Percentiles rank a stretch among this genome's conserved stretches.
Evolutionary conservation across 768 basidiomycete species (phyloP).

Genomic region (Suillus tomentosus): DNA sequence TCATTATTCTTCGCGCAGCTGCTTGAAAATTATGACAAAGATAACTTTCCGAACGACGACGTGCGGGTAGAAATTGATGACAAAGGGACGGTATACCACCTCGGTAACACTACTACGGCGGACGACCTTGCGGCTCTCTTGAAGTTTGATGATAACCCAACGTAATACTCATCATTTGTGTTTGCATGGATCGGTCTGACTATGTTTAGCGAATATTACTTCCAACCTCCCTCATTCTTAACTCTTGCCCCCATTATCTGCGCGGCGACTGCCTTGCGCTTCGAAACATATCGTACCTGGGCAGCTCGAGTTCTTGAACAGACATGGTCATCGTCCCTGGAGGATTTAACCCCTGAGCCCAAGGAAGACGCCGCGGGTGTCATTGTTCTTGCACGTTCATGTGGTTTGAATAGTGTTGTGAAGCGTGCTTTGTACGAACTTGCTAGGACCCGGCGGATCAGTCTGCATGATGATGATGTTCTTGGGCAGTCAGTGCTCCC

Average conservation of each 20-base stretch:
- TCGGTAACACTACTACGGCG: constrained; percentile 1
- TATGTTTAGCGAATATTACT: constrained; percentile 27
- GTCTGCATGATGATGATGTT: constrained; percentile 1
- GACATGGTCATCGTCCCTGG: constrained; percentile 33
- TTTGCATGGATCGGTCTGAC: neutral
- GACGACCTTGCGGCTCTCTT: constrained; percentile 4
- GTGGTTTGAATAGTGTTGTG: constrained; percentile 28
- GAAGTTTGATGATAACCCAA: constrained; percentile 9
- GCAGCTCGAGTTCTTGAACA: constrained; percentile 29
- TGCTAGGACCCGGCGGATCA: constrained; percentile 9
- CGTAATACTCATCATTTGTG: neutral
- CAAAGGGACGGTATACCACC: constrained; percentile 4
- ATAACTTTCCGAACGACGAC: neutral
- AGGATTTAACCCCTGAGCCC: constrained; percentile 10
- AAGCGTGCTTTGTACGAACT: constrained; percentile 45
- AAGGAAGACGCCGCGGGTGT: constrained; percentile 31
- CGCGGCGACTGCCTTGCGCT: constrained; percentile 36
- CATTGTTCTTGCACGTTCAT: constrained; percentile 33
- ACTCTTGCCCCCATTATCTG: constrained; percentile 37
- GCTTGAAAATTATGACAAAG: constrained; percentile 18
- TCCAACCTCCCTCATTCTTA: constrained; percentile 30
- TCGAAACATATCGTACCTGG: constrained; percentile 30
- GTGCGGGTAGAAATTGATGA: neutral
- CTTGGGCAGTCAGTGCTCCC: constrained; percentile 20
- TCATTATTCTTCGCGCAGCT: constrained; percentile 36